A percentile compares a stretch with the other conserved stretches of the same genome.
These are phyloP conservation scores for Pseudogymnoascus sp. DNA, from an alignment of 2,329 filamentous ascomycete genomes.

Conservation along the genomic window DNA sequence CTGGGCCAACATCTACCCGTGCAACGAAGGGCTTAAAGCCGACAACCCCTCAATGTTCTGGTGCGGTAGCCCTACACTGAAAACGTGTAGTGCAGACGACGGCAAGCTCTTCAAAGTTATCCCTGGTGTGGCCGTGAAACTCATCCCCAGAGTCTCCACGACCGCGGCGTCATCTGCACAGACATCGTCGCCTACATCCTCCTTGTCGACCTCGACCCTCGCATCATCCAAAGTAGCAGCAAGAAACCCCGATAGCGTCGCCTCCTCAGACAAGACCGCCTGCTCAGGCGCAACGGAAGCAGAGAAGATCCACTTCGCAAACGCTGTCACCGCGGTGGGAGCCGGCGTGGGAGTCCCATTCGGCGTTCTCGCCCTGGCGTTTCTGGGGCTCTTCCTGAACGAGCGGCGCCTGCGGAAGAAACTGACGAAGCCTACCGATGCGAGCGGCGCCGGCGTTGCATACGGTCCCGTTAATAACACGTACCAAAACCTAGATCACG, in stretches of 20 bases:
- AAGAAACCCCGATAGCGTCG: not conserved
- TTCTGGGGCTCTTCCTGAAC: constrained; percentile 7
- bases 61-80: constrained; percentile 1
- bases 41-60: constrained; percentile 11
- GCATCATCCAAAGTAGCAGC: not conserved
- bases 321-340: constrained; percentile 10
- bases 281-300: not conserved
- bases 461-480: not conserved
- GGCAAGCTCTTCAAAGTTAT: not conserved
- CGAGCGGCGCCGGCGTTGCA: not conserved
- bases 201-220: not conserved
- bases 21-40: constrained; percentile 13
- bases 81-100: not conserved
- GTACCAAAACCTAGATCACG: not conserved
- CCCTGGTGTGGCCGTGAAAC: not conserved
- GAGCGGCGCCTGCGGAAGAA: constrained; percentile 11
- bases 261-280: not conserved
- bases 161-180: constrained; percentile 9
- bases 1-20: constrained; percentile 16
- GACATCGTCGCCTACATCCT: not conserved
- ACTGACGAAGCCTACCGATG: not conserved
- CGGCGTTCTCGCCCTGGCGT: not conserved
- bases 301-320: not conserved
- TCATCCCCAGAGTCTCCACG: constrained; percentile 7
- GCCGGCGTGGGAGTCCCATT: constrained; percentile 13